These are phyloP conservation scores for Mycena belliarum DNA, from an alignment of 768 basidiomycete species.

Conservation along the genomic window DNA sequence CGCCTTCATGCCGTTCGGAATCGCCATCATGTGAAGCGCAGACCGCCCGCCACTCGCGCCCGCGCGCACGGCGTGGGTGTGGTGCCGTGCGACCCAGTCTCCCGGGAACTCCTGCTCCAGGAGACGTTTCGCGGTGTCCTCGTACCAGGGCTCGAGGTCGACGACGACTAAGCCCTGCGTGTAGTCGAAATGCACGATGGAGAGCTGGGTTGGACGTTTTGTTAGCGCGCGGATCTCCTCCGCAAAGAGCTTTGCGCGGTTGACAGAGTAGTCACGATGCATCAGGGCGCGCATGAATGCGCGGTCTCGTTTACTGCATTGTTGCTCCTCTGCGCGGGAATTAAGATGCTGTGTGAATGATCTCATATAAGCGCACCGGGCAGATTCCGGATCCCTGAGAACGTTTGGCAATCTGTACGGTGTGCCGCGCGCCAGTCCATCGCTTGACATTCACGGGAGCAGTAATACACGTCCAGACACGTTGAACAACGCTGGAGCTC, in stretches of 20 bases:
- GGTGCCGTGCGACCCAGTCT: background rate
- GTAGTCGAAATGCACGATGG: background rate
- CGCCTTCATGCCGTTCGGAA: background rate
- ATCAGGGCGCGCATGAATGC: background rate
- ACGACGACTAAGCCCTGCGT: background rate
- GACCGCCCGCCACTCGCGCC: background rate
- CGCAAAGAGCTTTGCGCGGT: background rate
- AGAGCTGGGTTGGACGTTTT: background rate
- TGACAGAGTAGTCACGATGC: background rate
- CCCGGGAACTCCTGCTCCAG: background rate
- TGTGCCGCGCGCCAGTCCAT: background rate
- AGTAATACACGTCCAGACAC: conserved; percentile 2
- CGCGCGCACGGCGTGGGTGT: background rate
- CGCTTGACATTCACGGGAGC: background rate
- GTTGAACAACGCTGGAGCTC: background rate
- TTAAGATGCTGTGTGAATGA: background rate
- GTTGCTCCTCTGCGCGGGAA: background rate
- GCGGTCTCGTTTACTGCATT: background rate
- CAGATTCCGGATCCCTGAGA: background rate
- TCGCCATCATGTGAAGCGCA: background rate
- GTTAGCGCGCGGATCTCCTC: no score
- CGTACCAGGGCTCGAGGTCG: background rate
- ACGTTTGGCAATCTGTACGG: background rate
- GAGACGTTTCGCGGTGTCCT: no score
- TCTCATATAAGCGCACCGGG: background rate